Evolutionary conservation across 371 early-diverging fungal species (phyloP), one percentile per base, ranked within the genome.

Genomic region (Phascolomyces articulosus): DNA sequence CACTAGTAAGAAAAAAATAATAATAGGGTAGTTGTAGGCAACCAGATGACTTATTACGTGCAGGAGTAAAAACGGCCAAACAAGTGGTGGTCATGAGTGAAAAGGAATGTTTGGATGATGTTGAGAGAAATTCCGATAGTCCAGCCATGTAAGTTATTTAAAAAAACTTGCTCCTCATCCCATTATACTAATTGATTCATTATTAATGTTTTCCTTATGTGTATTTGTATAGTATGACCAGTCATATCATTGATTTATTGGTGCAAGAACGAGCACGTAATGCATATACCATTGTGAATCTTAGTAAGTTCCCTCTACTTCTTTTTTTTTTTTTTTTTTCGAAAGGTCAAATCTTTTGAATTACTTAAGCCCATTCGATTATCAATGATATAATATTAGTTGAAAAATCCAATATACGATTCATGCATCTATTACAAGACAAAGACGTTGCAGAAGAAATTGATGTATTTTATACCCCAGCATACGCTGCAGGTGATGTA

Each of bases 71-170:
- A 48, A 68, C 76, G 23, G 87, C 87, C n/a, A 77, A 79, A 2
- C 84, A 82, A 58, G 83, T 87, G 10, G 87, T 87, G 27, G 74
- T 87, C 9, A 85, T 87, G 84, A 82, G 79, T 60, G 83, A 79
- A 61, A 65, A 70, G 28, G 79, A 82, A 51, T 75, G 70, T 18
- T 56, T 75, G 15, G 75, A 79, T 29, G 66, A 72, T 27, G 61
- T 68, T 41, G 74, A 79, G 58, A 53, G 72, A 40, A 78, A 71
- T 55, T 72, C 80, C 13, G 80, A 79, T 58, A 79, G 83, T 58
- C 78, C 78, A 29, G 80, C 80, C 13, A 70, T 83, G 80, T 82
- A 77, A 75, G 74, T 48, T 28, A 6, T 24, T 23, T 15, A 4
- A 40, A 23, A 55, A 26, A 55, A 40, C 1, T 48, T 24, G 31